phyloP scores from a whole-genome alignment of 306 rosid genomes.

The Macrotyloma uniflorum region DNA sequence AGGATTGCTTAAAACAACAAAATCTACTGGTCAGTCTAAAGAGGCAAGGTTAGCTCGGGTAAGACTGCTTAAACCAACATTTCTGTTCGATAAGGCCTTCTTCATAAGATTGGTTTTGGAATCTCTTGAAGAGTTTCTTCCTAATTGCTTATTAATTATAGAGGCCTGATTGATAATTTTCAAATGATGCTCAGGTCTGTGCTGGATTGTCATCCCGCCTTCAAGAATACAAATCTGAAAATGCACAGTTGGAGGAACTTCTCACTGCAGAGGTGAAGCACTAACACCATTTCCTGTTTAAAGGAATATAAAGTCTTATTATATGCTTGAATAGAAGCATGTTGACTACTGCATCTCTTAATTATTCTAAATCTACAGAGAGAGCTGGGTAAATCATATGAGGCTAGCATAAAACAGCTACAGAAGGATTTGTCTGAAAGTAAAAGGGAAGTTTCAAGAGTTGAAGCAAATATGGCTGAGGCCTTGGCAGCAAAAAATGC shows the following conservation, averaged over 20 bases:
- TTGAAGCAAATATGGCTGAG: constrained; percentile 84
- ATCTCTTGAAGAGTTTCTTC: constrained; percentile 24
- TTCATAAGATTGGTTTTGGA: constrained; percentile 29
- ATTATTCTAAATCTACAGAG: constrained; percentile 62
- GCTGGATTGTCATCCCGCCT: constrained; percentile 97
- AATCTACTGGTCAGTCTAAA: constrained; percentile 92
- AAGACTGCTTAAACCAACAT: constrained; percentile 41
- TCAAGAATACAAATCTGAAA: constrained; percentile 96
- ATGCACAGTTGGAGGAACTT: constrained; percentile 98
- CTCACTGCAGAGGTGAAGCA: constrained; percentile 82
- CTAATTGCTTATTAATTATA: constrained; percentile 27
- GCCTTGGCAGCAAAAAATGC: constrained; percentile 94
- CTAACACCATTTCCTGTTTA: constrained; percentile 31
- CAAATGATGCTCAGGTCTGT: constrained; percentile 71
- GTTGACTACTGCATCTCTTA: not conserved
- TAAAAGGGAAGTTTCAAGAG: constrained; percentile 78
- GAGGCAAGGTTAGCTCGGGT: constrained; percentile 99
- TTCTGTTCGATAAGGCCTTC: constrained; percentile 26
- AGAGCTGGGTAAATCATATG: constrained; percentile 89
- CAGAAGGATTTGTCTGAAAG: constrained; percentile 76
- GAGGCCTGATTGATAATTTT: constrained; percentile 39
- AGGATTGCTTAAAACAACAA: constrained; percentile 86
- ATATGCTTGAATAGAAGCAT: constrained; percentile 25
- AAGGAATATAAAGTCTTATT: constrained; percentile 28
- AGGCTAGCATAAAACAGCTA: constrained; percentile 81